Evolutionary conservation across 2,329 filamentous ascomycete species (phyloP).

Genomic region (Paracorniculantispora psalliotae): DNA sequence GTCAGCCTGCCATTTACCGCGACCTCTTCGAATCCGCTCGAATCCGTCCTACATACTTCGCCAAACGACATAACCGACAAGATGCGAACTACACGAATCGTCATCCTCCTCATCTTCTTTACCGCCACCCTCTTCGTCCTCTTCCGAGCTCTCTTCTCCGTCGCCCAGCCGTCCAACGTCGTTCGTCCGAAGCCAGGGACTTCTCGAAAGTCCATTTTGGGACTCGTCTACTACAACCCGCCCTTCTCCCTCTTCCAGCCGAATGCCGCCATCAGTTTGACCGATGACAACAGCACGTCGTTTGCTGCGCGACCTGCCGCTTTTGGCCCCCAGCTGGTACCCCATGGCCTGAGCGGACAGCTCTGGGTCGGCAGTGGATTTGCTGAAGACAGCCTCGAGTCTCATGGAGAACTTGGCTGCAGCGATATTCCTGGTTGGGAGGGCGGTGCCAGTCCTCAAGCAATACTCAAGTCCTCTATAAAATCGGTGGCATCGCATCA

Average conservation of each 20-base stretch:
- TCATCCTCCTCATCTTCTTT: slow-evolving; percentile 50
- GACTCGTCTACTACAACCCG: slow-evolving; percentile 64
- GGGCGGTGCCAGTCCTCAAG: slow-evolving; percentile 39
- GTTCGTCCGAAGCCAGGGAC: background rate
- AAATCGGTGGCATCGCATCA: slow-evolving; percentile 3
- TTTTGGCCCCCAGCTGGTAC: slow-evolving; percentile 77
- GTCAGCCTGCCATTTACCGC: background rate
- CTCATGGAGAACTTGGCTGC: slow-evolving; percentile 85
- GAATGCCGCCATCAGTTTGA: slow-evolving; percentile 91
- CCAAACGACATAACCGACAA: slow-evolving; percentile 22
- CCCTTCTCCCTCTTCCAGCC: slow-evolving; percentile 89
- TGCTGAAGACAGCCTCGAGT: slow-evolving; percentile 66
- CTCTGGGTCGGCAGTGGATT: slow-evolving; percentile 94
- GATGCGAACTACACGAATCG: slow-evolving; percentile 52
- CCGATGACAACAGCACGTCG: slow-evolving; percentile 96
- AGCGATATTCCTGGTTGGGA: slow-evolving; percentile 91
- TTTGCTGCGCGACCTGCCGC: slow-evolving; percentile 90
- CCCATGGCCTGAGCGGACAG: slow-evolving; percentile 75
- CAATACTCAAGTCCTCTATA: slow-evolving; percentile 15
- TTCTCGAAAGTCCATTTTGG: slow-evolving; percentile 26
- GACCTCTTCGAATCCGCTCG: background rate
- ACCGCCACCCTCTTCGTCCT: slow-evolving; percentile 50
- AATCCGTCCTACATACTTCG: no score
- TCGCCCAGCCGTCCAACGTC: slow-evolving; percentile 3
- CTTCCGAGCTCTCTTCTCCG: slow-evolving; percentile 45